Base-by-base conservation (phyloP, 257 asterid genomes). In the Solanum bulbocastanum region DNA sequence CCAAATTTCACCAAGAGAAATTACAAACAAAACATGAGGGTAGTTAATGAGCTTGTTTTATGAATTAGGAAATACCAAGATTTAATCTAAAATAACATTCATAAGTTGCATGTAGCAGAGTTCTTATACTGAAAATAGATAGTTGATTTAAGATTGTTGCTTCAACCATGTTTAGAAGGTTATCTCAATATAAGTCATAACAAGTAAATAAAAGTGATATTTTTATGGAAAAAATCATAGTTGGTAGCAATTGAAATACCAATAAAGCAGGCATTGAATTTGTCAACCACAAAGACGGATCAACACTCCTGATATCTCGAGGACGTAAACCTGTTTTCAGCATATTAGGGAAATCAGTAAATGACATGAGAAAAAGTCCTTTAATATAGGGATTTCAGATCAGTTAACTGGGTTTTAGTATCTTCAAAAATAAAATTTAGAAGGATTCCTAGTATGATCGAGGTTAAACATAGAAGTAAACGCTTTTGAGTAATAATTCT, bases 231-330 rank as follows among this genome's bases (percentile, higher is more conserved):
- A 74, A 22, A 37, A 1, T 10, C 69, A 49, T 32, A 10, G 86
- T 32, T 79, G 65, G 46, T 44, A 81, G 85, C 66, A 81, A 46
- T 18, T 82, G 86, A 25, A 49, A 5, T 92, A 97, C 99, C 97
- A 96, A 90, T 90, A 97, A 92, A 87, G 99, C 89, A 74, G 99
- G 99, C 99, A 97, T 97, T 85, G 98, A 92, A 90, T 97, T 97
- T 83, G 98, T 97, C 88, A 97, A 89, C 99, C 99, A 97, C 96
- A 97, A 89, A 52, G 99, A 95, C 81, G 99, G 99, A 92, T 96
- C 99, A 87, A 97, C 99, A 36, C 99, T 97, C 92, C 99, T 91
- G 89, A 96, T 90, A 93, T 96, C 99, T 74, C 99, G 96, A 75
- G 99, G 99, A 60, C 99, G 98, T 73, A 96, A 96, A 66, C 99